Conservation (phyloP, 306 rosid genomes). For the Chamaecrista fasciculata region DNA sequence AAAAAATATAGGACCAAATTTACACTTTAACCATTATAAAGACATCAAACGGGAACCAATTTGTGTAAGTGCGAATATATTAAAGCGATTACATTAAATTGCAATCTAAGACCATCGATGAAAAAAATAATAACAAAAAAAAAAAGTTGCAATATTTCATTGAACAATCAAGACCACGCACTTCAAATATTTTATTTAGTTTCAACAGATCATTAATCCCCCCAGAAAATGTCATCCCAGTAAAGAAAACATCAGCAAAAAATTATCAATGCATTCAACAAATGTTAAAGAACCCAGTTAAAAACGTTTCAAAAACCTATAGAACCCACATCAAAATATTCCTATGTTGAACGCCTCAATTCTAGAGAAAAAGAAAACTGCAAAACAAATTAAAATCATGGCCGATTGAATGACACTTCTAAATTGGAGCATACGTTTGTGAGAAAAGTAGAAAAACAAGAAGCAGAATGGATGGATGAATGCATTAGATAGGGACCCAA, state of each 20-base stretch:
- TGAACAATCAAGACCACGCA: no score
- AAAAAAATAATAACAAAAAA: no score
- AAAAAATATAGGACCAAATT: no score
- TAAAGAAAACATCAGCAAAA: background rate
- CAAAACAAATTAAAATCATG: background rate
- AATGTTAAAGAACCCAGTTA: constrained; percentile 22
- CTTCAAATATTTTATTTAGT: no score
- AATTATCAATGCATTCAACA: constrained; percentile 21
- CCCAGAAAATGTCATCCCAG: constrained; percentile 20
- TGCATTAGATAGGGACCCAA: background rate
- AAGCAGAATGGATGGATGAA: constrained; percentile 1
- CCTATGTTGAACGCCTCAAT: constrained; percentile 9
- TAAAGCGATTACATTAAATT: no score
- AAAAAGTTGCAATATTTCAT: no score
- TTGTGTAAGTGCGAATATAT: no score
- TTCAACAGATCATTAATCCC: background rate
- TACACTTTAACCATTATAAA: no score
- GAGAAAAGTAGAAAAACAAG: background rate
- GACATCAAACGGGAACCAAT: no score
- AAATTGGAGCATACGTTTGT: background rate
- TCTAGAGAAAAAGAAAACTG: background rate
- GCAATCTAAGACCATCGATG: no score
- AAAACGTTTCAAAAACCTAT: constrained; percentile 8
- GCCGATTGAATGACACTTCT: background rate
- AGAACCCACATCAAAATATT: background rate